Evolutionary conservation across 495 filamentous ascomycete genomes (phyloP).

Genomic region (Penicillium atrosanguineum): DNA sequence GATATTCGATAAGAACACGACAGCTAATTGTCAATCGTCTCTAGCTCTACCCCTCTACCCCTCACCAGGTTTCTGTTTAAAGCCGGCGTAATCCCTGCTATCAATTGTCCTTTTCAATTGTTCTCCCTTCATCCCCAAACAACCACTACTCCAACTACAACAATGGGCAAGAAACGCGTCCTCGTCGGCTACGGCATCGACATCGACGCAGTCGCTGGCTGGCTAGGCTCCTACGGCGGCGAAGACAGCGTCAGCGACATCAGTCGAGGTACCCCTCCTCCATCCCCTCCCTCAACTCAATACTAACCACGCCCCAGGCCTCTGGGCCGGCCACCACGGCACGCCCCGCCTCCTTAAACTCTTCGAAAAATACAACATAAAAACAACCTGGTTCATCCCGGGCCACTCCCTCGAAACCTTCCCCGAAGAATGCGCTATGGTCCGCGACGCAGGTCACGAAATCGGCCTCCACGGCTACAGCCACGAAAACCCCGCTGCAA

Average conservation of each 20-base stretch:
- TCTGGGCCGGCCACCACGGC: conserved; percentile 72
- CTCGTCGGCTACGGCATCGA: conserved; percentile 58
- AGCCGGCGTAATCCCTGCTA: not conserved
- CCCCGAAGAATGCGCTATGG: conserved; percentile 68
- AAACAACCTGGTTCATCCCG: conserved; percentile 80
- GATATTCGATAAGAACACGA: not conserved
- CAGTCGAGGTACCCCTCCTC: conserved; percentile 46
- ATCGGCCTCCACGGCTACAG: conserved; percentile 75
- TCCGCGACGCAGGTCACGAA: conserved; percentile 75
- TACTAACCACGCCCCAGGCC: conserved; percentile 36
- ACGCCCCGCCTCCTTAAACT: conserved; percentile 69
- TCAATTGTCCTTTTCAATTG: not conserved
- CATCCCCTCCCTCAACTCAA: not conserved
- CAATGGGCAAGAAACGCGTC: conserved; percentile 62
- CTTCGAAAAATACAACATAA: conserved; percentile 78
- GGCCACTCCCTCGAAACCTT: conserved; percentile 78
- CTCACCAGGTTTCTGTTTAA: not conserved
- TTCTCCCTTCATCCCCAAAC: not conserved
- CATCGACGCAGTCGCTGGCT: conserved; percentile 70
- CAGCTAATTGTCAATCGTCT: not conserved
- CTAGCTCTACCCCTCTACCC: not conserved
- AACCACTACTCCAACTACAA: not conserved
- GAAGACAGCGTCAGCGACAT: conserved; percentile 70
- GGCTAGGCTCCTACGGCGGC: conserved; percentile 71
- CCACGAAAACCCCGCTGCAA: conserved; percentile 71